Conservation (phyloP, 148 eudicot genomes). For the Talinum fruticosum region DNA sequence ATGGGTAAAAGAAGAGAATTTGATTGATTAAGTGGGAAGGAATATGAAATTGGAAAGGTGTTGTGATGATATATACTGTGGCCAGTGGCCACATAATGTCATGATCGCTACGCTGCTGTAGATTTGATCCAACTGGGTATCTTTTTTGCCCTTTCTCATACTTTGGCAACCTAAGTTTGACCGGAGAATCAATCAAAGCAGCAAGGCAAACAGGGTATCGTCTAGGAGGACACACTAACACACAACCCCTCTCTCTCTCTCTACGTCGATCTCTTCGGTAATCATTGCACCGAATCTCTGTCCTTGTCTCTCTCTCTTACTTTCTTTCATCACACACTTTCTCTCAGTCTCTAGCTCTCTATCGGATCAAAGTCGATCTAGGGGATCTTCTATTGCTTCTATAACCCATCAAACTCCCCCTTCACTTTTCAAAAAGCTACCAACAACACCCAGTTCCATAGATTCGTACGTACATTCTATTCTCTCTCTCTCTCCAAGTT, state of each 20-base stretch:
- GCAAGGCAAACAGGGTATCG: neutral
- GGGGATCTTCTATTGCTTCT: constrained; percentile 40
- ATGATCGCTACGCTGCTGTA: neutral
- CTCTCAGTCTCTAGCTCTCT: neutral
- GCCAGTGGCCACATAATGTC: neutral
- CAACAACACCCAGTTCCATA: constrained; percentile 13
- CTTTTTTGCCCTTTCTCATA: neutral
- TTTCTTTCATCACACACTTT: constrained; percentile 22
- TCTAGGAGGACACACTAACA: neutral
- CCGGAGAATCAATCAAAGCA: constrained; percentile 4
- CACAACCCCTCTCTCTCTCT: neutral
- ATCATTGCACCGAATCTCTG: constrained; percentile 50
- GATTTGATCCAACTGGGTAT: neutral
- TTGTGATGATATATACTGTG: neutral
- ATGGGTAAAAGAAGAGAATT: too few species aligned
- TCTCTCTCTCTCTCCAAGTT: neutral
- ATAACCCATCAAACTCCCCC: constrained; percentile 14
- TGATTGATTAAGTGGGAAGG: neutral
- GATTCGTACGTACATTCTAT: constrained; percentile 11
- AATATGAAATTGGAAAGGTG: neutral
- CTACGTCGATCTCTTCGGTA: constrained; percentile 8
- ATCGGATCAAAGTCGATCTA: constrained; percentile 39
- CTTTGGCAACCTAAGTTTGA: constrained; percentile 10
- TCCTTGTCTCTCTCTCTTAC: constrained; percentile 13
- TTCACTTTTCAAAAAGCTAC: constrained; percentile 27